Percentiles rank a stretch among this genome's conserved stretches.
phyloP scores from a whole-genome alignment of 805 yeast species.

The Komagataella mondaviorum region DNA sequence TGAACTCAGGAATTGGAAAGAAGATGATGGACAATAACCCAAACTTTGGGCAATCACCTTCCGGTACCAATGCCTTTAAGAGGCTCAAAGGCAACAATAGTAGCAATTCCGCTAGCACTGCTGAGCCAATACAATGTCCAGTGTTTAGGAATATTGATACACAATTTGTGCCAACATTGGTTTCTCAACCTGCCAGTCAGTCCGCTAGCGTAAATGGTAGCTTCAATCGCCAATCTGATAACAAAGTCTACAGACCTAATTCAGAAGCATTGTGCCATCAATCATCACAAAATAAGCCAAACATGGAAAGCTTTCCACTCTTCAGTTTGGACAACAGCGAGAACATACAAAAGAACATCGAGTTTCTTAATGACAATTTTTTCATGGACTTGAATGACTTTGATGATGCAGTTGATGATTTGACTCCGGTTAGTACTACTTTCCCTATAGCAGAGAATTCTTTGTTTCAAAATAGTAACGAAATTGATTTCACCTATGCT shows the following conservation, averaged over 20 bases:
- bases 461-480: conserved; percentile 8
- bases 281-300: background rate
- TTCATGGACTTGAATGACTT: conserved; percentile 2
- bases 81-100: background rate
- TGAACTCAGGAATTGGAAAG: conserved; percentile 9
- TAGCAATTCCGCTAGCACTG: background rate
- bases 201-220: background rate
- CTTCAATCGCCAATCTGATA: background rate
- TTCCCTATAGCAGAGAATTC: background rate
- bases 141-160: conserved; percentile 6
- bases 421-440: background rate
- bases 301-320: background rate
- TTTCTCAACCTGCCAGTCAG: background rate
- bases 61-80: background rate
- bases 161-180: conserved; percentile 1
- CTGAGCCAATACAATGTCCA: conserved; percentile 6
- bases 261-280: background rate
- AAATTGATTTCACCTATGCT: conserved; percentile 24
- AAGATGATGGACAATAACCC: background rate
- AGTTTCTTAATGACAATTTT: conserved; percentile 1
- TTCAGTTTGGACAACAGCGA: background rate
- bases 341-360: background rate
- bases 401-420: background rate
- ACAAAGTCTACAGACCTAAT: background rate
- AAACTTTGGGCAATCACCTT: background rate